Base-by-base conservation (phyloP, 768 basidiomycete species). In the Kwoniella sp. region DNA sequence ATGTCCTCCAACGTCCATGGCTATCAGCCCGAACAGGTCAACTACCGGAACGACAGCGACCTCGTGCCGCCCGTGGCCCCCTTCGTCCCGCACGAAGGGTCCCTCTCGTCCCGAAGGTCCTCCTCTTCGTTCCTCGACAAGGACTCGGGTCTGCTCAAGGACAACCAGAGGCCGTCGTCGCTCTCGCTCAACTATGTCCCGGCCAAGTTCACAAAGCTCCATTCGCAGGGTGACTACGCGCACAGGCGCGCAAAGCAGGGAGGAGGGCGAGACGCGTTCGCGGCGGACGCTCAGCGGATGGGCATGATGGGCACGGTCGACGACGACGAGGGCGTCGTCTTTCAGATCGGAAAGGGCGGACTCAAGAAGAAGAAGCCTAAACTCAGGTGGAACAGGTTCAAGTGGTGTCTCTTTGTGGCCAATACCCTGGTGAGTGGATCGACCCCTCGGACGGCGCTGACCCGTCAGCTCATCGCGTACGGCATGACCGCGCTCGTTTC, bases 341-440 rank as follows among this genome's bases (percentile, higher is more conserved):
- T 62, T 29, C 54, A 69, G 42, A 33, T 68, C 40, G 68, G 66
- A n/a, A 58, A 76, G 75, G 73, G 81, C 79, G 67, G 73, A 63
- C 17, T 74, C 63, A 50, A 77, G 78, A 26, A 75, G 76, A 48
- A 74, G 73, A 75, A 76, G 54, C 71, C 78, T 61, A 73, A 70
- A 29, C 73, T 86, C 50, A 76, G 83, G 14, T 91, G 88, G 88
- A 89, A 83, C 67, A 80, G 78, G 57, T 90, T 89, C 80, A 90
- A 91, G 71, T 89, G 87, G 87, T 75, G 79, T 10, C 71, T 90
- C 3, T 84, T 89, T 71, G 37, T 81, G 40, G 76, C 84, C 41
- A 89, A 88, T 66, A 62, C 78, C 28, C 28, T 83, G 28, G 80
- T 82, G 51, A 65, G 80, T 78, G 23, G 22, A 20, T 44, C 26